Conservation (phyloP, 768 basidiomycete species). For the Podaxis rugospora region DNA sequence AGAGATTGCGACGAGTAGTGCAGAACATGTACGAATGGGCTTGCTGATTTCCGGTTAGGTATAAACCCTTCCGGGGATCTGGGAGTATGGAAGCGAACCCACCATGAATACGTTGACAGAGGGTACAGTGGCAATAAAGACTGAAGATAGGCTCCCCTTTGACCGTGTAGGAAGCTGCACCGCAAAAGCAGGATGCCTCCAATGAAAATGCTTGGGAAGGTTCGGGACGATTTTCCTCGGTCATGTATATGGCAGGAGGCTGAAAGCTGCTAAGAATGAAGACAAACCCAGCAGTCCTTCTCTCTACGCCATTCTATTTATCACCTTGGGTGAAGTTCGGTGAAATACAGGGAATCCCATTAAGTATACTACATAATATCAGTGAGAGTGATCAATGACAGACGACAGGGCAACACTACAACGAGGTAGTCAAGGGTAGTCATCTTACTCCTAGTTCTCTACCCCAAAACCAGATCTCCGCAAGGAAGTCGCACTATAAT, state of each 20-base stretch:
- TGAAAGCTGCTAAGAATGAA: background rate
- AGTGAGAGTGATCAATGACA: too few species aligned
- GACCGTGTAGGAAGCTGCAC: background rate
- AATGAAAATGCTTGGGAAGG: background rate
- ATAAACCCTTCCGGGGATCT: background rate
- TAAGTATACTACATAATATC: too few species aligned
- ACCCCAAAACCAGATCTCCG: background rate
- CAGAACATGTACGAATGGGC: background rate
- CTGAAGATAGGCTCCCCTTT: background rate
- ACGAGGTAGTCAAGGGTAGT: too few species aligned
- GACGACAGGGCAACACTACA: too few species aligned
- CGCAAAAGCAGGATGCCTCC: background rate
- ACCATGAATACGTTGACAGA: background rate
- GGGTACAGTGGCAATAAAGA: background rate
- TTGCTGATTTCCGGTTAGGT: background rate
- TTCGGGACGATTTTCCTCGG: background rate
- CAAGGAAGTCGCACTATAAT: background rate
- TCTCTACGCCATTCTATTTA: background rate
- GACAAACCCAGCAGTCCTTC: background rate
- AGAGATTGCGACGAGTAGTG: background rate
- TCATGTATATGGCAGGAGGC: background rate
- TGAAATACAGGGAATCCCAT: too few species aligned
- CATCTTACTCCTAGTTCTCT: too few species aligned
- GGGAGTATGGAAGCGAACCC: background rate
- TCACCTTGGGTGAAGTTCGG: background rate